Conservation (phyloP, 164 flowering plant species). For the Annona cherimola region DNA sequence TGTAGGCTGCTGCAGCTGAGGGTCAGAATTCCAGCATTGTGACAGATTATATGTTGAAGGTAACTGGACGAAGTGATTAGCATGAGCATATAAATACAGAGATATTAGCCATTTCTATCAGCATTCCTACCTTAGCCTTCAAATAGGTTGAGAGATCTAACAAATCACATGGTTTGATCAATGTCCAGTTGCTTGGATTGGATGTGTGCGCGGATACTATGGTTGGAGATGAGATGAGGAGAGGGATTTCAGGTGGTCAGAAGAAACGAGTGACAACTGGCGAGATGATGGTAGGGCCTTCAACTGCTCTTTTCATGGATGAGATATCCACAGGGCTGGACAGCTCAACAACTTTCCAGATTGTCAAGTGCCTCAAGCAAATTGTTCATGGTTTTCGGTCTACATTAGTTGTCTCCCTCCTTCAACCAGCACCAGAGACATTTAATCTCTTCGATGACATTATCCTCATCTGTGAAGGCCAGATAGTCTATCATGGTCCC, state of each 20-base stretch:
- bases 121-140: not conserved
- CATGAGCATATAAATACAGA: not conserved
- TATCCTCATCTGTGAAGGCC: constrained; percentile 34
- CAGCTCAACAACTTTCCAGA: constrained; percentile 39
- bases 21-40: constrained; percentile 24
- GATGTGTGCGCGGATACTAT: constrained; percentile 32
- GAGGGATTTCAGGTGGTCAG: constrained; percentile 41
- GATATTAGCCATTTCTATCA: not conserved
- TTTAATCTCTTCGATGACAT: constrained; percentile 43
- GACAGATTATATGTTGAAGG: constrained; percentile 29
- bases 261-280: constrained; percentile 39
- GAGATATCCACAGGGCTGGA: constrained; percentile 40
- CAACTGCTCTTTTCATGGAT: constrained; percentile 34
- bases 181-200: constrained; percentile 29
- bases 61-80: not conserved
- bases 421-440: constrained; percentile 53
- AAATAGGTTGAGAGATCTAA: not conserved
- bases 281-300: constrained; percentile 39
- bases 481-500: constrained; percentile 36
- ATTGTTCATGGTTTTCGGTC: constrained; percentile 25
- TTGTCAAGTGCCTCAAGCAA: constrained; percentile 30
- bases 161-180: not conserved
- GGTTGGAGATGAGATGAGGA: constrained; percentile 31
- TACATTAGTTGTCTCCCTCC: constrained; percentile 36
- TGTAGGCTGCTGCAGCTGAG: constrained; percentile 23